Conservation (phyloP, 2,329 filamentous ascomycete genomes). For the Leptographium wingfieldii region DNA sequence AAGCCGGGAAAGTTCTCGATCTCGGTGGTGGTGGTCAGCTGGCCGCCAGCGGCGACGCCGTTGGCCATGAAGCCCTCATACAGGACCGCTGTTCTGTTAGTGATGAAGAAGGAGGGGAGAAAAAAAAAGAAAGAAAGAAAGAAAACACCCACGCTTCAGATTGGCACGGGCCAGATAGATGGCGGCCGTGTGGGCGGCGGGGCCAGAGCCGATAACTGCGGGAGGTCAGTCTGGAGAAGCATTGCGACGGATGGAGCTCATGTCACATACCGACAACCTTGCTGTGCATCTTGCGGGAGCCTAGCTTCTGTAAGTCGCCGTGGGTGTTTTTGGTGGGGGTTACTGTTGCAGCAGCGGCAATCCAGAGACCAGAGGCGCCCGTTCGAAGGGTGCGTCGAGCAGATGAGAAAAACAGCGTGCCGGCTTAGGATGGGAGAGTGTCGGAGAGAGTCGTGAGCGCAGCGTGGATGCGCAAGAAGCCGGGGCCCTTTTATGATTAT, state of each 20-base stretch:
- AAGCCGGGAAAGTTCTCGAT: slow-evolving; percentile 98
- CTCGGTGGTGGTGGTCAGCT: slow-evolving; percentile 96
- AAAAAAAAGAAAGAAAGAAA: not conserved
- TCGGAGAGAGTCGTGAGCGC: no score
- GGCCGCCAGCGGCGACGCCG: slow-evolving; percentile 88
- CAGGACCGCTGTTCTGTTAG: slow-evolving; percentile 52
- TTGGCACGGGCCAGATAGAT: slow-evolving; percentile 93
- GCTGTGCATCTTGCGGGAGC: slow-evolving; percentile 64
- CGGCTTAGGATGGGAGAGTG: slow-evolving; percentile 23
- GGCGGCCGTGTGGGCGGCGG: slow-evolving; percentile 92
- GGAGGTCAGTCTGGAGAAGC: slow-evolving; percentile 5
- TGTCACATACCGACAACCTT: slow-evolving; percentile 69
- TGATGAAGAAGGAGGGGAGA: not conserved
- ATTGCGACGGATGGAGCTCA: slow-evolving; percentile 1
- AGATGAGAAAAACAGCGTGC: slow-evolving; percentile 85
- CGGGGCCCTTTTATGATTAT: no score
- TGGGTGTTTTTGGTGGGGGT: slow-evolving; percentile 41
- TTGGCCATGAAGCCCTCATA: slow-evolving; percentile 98
- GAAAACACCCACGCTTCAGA: slow-evolving; percentile 50
- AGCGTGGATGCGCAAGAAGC: no score
- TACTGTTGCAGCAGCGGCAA: slow-evolving; percentile 55
- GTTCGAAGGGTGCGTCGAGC: slow-evolving; percentile 67
- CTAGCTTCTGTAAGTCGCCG: slow-evolving; percentile 24
- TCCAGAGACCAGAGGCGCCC: slow-evolving; percentile 57
- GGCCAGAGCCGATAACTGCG: slow-evolving; percentile 78